Percentiles rank a stretch among this genome's conserved stretches.
Conservation (phyloP, 371 early-diverging fungal genomes). For the Actinomortierella wolfii region DNA sequence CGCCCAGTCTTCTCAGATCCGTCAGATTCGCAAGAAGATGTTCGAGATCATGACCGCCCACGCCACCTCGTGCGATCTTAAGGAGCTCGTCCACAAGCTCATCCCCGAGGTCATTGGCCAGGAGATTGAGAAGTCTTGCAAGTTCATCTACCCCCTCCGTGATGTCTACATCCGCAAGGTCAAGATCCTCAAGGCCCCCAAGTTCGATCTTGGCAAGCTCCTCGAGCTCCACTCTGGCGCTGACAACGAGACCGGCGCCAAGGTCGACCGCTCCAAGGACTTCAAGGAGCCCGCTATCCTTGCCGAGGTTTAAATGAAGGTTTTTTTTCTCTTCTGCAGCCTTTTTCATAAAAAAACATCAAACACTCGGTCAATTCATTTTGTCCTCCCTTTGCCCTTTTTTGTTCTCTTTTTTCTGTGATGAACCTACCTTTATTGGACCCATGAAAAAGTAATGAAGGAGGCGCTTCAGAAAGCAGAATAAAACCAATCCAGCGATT, state of each 20-base stretch:
- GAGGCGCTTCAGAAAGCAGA: no score
- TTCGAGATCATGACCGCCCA: slow-evolving; percentile 97
- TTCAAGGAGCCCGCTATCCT: slow-evolving; percentile 84
- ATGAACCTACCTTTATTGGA: no score
- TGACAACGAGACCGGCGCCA: slow-evolving; percentile 80
- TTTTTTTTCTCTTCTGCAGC: no score
- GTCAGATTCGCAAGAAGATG: slow-evolving; percentile 99
- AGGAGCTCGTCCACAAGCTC: slow-evolving; percentile 97
- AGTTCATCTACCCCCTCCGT: slow-evolving; percentile 99
- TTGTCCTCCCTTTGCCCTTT: no score
- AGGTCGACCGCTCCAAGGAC: slow-evolving; percentile 79
- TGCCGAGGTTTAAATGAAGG: slow-evolving; percentile 69
- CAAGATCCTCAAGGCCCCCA: slow-evolving; percentile 99
- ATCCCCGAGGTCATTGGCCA: slow-evolving; percentile 89
- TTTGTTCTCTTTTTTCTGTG: no score
- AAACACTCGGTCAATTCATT: no score
- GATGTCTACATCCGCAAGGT: slow-evolving; percentile 98
- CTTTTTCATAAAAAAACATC: no score
- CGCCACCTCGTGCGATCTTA: slow-evolving; percentile 90
- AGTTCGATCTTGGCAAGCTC: slow-evolving; percentile 93
- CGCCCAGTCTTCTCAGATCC: slow-evolving; percentile 97
- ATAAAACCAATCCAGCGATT: no score
- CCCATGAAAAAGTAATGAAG: no score
- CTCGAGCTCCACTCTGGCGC: slow-evolving; percentile 94
- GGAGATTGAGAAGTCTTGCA: slow-evolving; percentile 97